Conservation (phyloP, 2,329 filamentous ascomycete species). For the Penicillium sp. region DNA sequence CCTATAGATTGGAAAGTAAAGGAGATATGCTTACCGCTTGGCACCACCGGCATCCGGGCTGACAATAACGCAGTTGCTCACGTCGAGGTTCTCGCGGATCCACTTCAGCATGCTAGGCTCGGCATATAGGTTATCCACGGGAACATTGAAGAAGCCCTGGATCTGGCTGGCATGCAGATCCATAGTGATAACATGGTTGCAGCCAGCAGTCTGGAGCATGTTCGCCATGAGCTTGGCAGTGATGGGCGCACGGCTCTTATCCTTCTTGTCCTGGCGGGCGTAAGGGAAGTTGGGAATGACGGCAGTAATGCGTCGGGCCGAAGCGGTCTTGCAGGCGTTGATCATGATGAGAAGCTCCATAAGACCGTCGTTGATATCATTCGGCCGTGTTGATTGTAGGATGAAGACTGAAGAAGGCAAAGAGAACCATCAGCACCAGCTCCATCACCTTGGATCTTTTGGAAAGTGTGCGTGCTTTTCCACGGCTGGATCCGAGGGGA, state of each 20-base stretch:
- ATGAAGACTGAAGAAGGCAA: conserved; percentile 74
- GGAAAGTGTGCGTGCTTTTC: conserved; percentile 3
- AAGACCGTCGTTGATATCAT: conserved; percentile 95
- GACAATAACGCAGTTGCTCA: conserved; percentile 88
- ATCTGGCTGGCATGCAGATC: conserved; percentile 93
- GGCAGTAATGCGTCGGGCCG: conserved; percentile 88
- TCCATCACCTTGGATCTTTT: neutral
- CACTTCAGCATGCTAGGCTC: conserved; percentile 90
- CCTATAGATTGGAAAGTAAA: neutral
- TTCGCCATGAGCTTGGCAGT: conserved; percentile 95
- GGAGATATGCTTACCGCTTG: conserved; percentile 67
- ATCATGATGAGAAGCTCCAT: conserved; percentile 99
- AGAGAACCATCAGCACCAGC: conserved; percentile 23
- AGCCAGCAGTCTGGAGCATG: conserved; percentile 94
- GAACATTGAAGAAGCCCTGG: conserved; percentile 92
- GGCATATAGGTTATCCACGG: conserved; percentile 83
- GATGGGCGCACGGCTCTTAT: conserved; percentile 93
- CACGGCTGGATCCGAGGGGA: conserved; percentile 20
- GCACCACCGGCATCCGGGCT: conserved; percentile 94
- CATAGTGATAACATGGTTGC: conserved; percentile 94
- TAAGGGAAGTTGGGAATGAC: conserved; percentile 97
- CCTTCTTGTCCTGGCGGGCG: conserved; percentile 96
- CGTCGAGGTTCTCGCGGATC: conserved; percentile 84
- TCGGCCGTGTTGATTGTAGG: conserved; percentile 89
- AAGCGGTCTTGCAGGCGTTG: conserved; percentile 86